Base-by-base conservation (phyloP, 1,139 yeast genomes). In the Geotrichum aggregatum region DNA sequence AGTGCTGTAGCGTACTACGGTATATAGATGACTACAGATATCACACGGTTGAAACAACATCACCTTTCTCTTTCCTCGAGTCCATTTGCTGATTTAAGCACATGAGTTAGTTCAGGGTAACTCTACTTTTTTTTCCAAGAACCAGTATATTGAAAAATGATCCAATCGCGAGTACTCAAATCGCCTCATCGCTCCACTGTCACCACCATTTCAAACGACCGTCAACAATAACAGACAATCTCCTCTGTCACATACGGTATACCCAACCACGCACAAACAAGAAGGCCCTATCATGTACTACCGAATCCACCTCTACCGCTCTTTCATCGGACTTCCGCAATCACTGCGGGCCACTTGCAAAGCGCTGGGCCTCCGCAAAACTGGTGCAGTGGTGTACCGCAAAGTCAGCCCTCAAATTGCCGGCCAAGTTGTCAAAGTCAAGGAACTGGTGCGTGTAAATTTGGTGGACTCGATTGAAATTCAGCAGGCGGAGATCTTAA, bases 371-470 rank as follows among this genome's bases (percentile, higher is more conserved):
- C 79, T 92, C 55, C 78, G 76, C 53, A 83, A 78, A 64, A 80
- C 94, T 62, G 86, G 89, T 53, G 83, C 84, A 44, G 78, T 83
- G 1, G 83, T 82, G 4, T 91, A 84, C 71, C 89, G 83, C 62
- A 73, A 73, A 47, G 89, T 87, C 10, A 77, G 84, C 22, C 89
- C 94, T 19, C 78, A 84, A 38, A 79, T 85, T 54, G 97, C 98
- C 5, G 96, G 95, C 66, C 83, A 84, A 72, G 77, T 92, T 55
- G 80, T 88, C 47, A 76, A 79, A 56, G 87, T 92, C 52, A 92
- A 92, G 69, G 98, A 92, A 68, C 74, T 92, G 54, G 92, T 92
- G n/a, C 79, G 79, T 54, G 94, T 92, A 30, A 94, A 89, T 61
- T 73, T 89, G 42, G 83, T 85, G 7, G 82, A 82, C 44, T 16